These are phyloP conservation scores for Hypoxylon sp. DNA, from an alignment of 2,329 filamentous ascomycete species.

Conservation along the genomic window DNA sequence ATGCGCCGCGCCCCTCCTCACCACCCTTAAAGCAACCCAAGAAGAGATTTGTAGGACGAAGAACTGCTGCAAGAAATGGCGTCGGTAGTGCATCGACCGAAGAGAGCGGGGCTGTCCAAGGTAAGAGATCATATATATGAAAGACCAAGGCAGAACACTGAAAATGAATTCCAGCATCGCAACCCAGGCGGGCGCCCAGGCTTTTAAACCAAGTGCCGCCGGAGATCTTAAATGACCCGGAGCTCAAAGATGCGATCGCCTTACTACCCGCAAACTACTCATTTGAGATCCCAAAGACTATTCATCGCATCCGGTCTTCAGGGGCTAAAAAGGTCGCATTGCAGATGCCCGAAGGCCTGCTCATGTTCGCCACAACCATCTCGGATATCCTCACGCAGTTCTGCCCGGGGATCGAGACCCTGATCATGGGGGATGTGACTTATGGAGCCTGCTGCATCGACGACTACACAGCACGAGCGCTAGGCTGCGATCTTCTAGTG, in stretches of 20 bases:
- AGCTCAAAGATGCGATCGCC: slow-evolving; percentile 88
- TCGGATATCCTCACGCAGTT: slow-evolving; percentile 97
- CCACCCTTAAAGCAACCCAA: slow-evolving; percentile 77
- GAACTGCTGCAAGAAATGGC: slow-evolving; percentile 69
- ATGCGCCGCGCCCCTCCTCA: slow-evolving; percentile 53
- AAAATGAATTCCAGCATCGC: slow-evolving; percentile 69
- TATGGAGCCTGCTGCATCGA: slow-evolving; percentile 99
- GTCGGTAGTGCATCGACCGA: slow-evolving; percentile 60
- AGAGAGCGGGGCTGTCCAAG: slow-evolving; percentile 77
- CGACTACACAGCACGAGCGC: slow-evolving; percentile 93
- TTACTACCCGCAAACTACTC: slow-evolving; percentile 96
- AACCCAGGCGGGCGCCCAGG: slow-evolving; percentile 79
- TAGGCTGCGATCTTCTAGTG: slow-evolving; percentile 93
- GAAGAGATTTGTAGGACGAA: slow-evolving; percentile 91
- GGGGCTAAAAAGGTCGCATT: slow-evolving; percentile 87
- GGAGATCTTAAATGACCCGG: slow-evolving; percentile 86
- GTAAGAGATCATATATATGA: slow-evolving; percentile 60
- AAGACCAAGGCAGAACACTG: slow-evolving; percentile 1
- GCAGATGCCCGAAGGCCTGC: slow-evolving; percentile 96
- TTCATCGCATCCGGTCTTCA: slow-evolving; percentile 88
- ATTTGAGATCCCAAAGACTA: slow-evolving; percentile 98
- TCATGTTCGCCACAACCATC: slow-evolving; percentile 96
- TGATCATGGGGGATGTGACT: slow-evolving; percentile 99
- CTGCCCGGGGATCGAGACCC: slow-evolving; percentile 89
- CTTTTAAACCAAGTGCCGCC: slow-evolving; percentile 92